These are phyloP conservation scores for Candida nanaspora DNA, from an alignment of 805 yeast genomes.

Conservation along the genomic window DNA sequence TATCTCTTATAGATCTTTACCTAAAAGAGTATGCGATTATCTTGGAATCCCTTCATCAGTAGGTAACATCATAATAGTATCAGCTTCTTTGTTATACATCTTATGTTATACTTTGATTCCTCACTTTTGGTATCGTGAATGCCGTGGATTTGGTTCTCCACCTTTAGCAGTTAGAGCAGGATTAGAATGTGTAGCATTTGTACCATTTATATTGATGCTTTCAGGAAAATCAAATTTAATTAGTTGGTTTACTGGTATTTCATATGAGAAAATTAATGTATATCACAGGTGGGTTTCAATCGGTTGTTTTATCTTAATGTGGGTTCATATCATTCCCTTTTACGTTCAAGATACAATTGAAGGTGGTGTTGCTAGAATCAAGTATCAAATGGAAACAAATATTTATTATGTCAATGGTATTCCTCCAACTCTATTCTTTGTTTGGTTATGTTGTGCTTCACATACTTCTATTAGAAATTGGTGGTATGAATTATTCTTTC, in stretches of 20 bases:
- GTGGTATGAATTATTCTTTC: constrained; percentile 42
- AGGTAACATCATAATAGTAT: constrained; percentile 27
- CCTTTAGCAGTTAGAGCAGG: constrained; percentile 51
- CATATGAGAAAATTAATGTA: constrained; percentile 47
- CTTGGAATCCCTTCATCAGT: constrained; percentile 31
- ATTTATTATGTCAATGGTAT: constrained; percentile 32
- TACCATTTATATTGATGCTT: constrained; percentile 42
- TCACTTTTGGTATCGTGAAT: constrained; percentile 42
- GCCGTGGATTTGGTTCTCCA: constrained; percentile 52
- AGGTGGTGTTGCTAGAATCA: constrained; percentile 36
- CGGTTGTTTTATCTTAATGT: constrained; percentile 32
- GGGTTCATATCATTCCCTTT: constrained; percentile 48
- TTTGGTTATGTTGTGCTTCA: constrained; percentile 36
- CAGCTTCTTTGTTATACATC: constrained; percentile 26
- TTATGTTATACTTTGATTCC: constrained; percentile 32
- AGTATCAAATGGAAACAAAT: constrained; percentile 16
- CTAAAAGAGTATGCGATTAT: constrained; percentile 24
- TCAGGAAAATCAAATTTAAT: constrained; percentile 49
- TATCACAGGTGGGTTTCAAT: constrained; percentile 44
- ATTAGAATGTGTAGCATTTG: constrained; percentile 39
- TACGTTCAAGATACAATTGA: constrained; percentile 35
- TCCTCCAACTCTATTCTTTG: constrained; percentile 39
- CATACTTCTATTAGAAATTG: constrained; percentile 31
- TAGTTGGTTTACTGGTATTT: constrained; percentile 41
- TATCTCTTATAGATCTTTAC: constrained; percentile 26